A percentile compares a stretch with the other conserved stretches of the same genome.
Evolutionary conservation across 1,139 yeast species (phyloP).

Genomic region (Geotrichum fermentans): DNA sequence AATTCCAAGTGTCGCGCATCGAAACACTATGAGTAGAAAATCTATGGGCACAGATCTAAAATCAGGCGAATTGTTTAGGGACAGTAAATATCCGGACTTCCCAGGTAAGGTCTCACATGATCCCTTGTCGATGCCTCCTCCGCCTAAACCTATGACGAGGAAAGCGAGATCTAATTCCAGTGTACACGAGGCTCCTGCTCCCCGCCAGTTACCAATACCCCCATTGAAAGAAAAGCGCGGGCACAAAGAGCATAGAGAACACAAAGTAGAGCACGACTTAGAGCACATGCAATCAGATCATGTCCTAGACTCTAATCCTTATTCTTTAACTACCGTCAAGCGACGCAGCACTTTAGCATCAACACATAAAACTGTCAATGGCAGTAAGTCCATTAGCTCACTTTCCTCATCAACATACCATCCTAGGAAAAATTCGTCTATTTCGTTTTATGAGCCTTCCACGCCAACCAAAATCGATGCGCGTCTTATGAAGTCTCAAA

Average conservation of each 20-base stretch:
- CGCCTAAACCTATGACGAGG: slow-evolving; percentile 6
- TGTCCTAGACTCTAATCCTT: too few relatives aligned
- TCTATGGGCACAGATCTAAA: background rate
- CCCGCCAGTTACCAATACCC: too few relatives aligned
- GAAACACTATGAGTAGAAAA: background rate
- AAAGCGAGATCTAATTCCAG: background rate
- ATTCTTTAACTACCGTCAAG: too few relatives aligned
- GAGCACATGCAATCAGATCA: too few relatives aligned
- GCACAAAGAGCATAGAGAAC: too few relatives aligned
- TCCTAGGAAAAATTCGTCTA: background rate
- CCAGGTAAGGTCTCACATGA: background rate
- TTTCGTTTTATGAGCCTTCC: background rate
- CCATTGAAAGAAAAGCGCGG: too few relatives aligned
- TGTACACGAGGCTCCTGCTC: too few relatives aligned
- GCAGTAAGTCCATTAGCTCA: background rate
- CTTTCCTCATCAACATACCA: background rate
- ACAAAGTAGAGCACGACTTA: too few relatives aligned
- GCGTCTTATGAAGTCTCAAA: slow-evolving; percentile 1
- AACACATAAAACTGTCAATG: background rate
- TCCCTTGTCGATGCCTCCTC: slow-evolving; percentile 1
- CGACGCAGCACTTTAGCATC: slow-evolving; percentile 4
- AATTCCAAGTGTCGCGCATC: background rate
- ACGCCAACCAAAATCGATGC: background rate
- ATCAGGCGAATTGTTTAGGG: background rate
- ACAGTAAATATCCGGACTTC: slow-evolving; percentile 5